A percentile compares a stretch with the other conserved stretches of the same genome.
Conservation (phyloP, 352 stramenopile genomes). For the Aphanomyces astaci region DNA sequence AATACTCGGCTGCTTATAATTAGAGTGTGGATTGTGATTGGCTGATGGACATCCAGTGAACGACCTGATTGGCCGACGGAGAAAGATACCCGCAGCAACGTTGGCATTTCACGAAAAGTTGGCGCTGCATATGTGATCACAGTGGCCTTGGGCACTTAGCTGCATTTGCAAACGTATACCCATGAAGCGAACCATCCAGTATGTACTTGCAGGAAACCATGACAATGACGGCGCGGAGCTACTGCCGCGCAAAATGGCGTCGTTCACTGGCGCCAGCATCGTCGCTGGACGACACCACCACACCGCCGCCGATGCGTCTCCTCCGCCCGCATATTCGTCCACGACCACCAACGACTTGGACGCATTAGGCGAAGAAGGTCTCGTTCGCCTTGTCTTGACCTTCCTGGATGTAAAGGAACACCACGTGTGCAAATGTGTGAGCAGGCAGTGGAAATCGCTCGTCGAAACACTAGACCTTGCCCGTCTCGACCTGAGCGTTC, state of each 20-base stretch:
- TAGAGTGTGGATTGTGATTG: background rate
- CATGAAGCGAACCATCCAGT: conserved; percentile 13
- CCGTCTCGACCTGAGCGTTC: conserved; percentile 48
- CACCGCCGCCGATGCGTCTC: background rate
- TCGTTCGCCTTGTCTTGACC: conserved; percentile 51
- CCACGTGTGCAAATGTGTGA: conserved; percentile 49
- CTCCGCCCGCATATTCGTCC: background rate
- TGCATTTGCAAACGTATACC: conserved; percentile 3
- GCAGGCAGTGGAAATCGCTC: conserved; percentile 49
- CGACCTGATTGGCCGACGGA: conserved; percentile 19
- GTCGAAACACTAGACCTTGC: conserved; percentile 62
- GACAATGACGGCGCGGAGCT: background rate
- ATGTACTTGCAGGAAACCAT: background rate
- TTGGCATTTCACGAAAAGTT: background rate
- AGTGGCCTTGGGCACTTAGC: background rate
- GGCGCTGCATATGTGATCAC: background rate
- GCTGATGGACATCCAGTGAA: background rate
- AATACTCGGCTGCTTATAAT: background rate
- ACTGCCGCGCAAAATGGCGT: background rate
- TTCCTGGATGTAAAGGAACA: conserved; percentile 73
- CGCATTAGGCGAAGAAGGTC: conserved; percentile 26
- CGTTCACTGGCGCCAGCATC: no score
- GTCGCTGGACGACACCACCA: background rate
- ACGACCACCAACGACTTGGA: conserved; percentile 6
- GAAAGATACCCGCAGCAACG: background rate